phyloP scores from a whole-genome alignment of 768 basidiomycete genomes.

The Bullera alba region DNA sequence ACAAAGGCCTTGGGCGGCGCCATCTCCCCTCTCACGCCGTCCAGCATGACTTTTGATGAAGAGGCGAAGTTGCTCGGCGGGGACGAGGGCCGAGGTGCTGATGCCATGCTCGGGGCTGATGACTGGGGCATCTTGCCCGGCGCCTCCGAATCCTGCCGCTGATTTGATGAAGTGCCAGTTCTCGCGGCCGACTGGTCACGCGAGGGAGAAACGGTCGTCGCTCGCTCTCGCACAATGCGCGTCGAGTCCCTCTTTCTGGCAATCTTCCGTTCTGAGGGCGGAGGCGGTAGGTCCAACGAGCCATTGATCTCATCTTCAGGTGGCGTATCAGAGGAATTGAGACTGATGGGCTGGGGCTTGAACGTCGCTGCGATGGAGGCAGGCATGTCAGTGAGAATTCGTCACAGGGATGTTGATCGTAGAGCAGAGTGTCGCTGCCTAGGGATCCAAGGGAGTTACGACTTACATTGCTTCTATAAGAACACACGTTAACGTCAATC shows the following conservation, averaged over 20 bases:
- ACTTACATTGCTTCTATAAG: too few species aligned
- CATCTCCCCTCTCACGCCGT: constrained; percentile 15
- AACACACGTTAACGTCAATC: too few species aligned
- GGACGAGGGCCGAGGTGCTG: constrained; percentile 18
- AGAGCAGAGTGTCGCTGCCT: too few species aligned
- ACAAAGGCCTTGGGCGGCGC: constrained; percentile 8
- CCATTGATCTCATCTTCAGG: constrained; percentile 20
- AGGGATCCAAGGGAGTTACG: too few species aligned
- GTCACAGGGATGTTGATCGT: too few species aligned
- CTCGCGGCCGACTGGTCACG: constrained; percentile 1
- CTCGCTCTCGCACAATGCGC: constrained; percentile 20
- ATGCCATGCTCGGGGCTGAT: background rate
- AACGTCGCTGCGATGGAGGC: constrained; percentile 14
- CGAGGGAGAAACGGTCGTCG: constrained; percentile 12
- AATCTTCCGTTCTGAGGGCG: constrained; percentile 37
- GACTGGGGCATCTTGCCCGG: too few species aligned
- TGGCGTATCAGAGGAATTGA: constrained; percentile 29
- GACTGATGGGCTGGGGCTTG: constrained; percentile 26
- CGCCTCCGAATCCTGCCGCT: background rate
- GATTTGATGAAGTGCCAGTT: constrained; percentile 7
- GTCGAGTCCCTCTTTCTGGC: constrained; percentile 38
- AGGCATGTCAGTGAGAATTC: background rate
- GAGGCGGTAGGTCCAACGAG: constrained; percentile 22
- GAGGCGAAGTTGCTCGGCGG: constrained; percentile 11
- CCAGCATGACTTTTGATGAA: constrained; percentile 12